Evolutionary conservation across 768 basidiomycete genomes (phyloP).

Genomic region (Amanita pseudoporphyria): DNA sequence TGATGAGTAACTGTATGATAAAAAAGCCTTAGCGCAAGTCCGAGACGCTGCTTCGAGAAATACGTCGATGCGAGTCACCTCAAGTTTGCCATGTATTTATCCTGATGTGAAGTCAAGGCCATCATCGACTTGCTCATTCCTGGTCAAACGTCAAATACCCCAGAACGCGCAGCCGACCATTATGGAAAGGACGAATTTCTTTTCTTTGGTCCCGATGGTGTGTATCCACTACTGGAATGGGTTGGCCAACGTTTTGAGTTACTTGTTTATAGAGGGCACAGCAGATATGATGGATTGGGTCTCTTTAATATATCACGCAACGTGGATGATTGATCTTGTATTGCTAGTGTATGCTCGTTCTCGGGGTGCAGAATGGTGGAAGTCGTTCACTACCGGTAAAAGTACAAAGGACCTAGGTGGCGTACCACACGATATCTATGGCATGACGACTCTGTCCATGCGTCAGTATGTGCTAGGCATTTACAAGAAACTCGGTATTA

Average conservation of each 20-base stretch:
- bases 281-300: constrained; percentile 99
- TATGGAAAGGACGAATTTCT: constrained; percentile 87
- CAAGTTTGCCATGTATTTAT: constrained; percentile 1
- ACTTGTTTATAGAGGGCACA: constrained; percentile 60
- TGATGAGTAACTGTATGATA: neutral
- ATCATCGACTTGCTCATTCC: constrained; percentile 92
- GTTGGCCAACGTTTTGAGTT: neutral
- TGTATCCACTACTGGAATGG: neutral
- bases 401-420: constrained; percentile 86
- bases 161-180: constrained; percentile 82
- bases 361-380: constrained; percentile 99
- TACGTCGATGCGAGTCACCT: constrained; percentile 75
- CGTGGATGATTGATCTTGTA: constrained; percentile 6
- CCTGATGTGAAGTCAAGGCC: constrained; percentile 34
- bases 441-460: constrained; percentile 93
- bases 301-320: neutral
- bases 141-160: constrained; percentile 93
- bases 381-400: constrained; percentile 97
- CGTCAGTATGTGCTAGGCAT: constrained; percentile 92
- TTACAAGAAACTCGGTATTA: constrained; percentile 87
- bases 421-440: constrained; percentile 80
- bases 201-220: constrained; percentile 92
- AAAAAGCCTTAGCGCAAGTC: constrained; percentile 66
- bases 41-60: constrained; percentile 89
- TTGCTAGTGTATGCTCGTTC: constrained; percentile 72